Base-by-base conservation (phyloP, 1,284 basidiomycete genomes). In the Neonothopanus nambi region DNA sequence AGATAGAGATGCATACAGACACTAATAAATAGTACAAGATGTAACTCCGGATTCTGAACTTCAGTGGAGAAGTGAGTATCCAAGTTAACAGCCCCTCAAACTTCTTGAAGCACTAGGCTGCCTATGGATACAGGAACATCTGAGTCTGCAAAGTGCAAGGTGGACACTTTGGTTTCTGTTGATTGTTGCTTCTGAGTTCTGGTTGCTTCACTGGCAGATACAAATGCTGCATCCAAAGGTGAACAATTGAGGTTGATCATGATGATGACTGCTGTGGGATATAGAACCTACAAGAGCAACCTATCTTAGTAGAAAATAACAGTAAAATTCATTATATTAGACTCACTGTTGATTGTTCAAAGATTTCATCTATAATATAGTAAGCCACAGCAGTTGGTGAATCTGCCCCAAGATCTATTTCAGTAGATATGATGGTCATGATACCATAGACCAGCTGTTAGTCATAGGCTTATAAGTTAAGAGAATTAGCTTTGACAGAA, bases 131-230 rank as follows among this genome's bases (percentile, higher is more conserved):
- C n/a, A n/a, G n/a, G n/a, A n/a, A n/a, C n/a, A n/a, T n/a, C n/a
- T n/a, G n/a, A n/a, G n/a, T 50, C 48, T 7, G 48, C 48, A 23
- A 50, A 50, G 35, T 28, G 48, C 17, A 50, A 35, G 11, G 48
- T 50, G 7, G 48, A 50, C 7, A 50, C 42, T 21, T 41, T 50
- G 24, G 48, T 50, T 5, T n/a, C n/a, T n/a, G n/a, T n/a, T n/a
- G 48, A 20, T 6, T 41, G 37, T 17, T 28, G 38, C 15, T 17
- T 18, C 39, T 50, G 40, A 20, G 33, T 40, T 23, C 48, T 50
- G 6, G 39, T 26, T 17, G 48, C 28, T 12, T 41, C 17, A 21
- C 35, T 50, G 38, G 42, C 42, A 2, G 39, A 40, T 20, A 21
- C 26, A 21, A 50, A 50, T 11, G 42, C n/a, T 40, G 33, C 42